Evolutionary conservation across 768 basidiomycete species (phyloP).

Genomic region (Lanmaoa pseudosensibilis): DNA sequence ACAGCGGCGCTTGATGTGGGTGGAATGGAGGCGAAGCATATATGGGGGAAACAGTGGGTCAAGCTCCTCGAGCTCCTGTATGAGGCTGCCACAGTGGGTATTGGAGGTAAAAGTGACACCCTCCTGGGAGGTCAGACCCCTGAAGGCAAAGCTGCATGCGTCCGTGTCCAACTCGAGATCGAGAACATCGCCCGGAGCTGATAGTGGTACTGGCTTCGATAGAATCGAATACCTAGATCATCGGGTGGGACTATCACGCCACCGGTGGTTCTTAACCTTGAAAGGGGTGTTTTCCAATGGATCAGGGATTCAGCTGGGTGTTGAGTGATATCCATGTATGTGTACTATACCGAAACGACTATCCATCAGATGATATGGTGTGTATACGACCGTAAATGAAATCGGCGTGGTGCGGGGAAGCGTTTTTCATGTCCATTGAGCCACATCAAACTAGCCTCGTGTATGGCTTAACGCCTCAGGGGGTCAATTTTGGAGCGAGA

Average conservation of each 20-base stretch:
- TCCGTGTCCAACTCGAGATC: slow-evolving; percentile 62
- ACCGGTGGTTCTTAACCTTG: slow-evolving; percentile 9
- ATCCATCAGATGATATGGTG: slow-evolving; percentile 4
- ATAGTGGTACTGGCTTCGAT: slow-evolving; percentile 16
- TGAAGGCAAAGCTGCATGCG: slow-evolving; percentile 63
- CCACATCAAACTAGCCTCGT: slow-evolving; percentile 21
- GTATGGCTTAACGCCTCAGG: slow-evolving; percentile 14
- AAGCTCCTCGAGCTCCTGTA: slow-evolving; percentile 70
- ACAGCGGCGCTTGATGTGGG: slow-evolving; percentile 72
- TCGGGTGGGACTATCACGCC: slow-evolving; percentile 14
- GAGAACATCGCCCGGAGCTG: slow-evolving; percentile 53
- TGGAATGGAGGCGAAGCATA: slow-evolving; percentile 54
- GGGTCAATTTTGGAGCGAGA: slow-evolving; percentile 6
- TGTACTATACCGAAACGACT: slow-evolving; percentile 11
- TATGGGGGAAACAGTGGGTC: slow-evolving; percentile 81
- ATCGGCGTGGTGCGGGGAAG: slow-evolving; percentile 30
- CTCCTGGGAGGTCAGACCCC: slow-evolving; percentile 59
- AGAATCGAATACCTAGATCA: not conserved
- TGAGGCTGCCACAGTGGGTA: slow-evolving; percentile 57
- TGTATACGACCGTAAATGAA: slow-evolving; percentile 26
- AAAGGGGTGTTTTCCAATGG: not conserved
- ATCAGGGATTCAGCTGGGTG: slow-evolving; percentile 10
- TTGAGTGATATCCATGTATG: slow-evolving; percentile 12
- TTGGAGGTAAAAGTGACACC: slow-evolving; percentile 35
- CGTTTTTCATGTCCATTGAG: not conserved